phyloP scores from a whole-genome alignment of 768 basidiomycete genomes.

The Hypsizygus marmoreus region DNA sequence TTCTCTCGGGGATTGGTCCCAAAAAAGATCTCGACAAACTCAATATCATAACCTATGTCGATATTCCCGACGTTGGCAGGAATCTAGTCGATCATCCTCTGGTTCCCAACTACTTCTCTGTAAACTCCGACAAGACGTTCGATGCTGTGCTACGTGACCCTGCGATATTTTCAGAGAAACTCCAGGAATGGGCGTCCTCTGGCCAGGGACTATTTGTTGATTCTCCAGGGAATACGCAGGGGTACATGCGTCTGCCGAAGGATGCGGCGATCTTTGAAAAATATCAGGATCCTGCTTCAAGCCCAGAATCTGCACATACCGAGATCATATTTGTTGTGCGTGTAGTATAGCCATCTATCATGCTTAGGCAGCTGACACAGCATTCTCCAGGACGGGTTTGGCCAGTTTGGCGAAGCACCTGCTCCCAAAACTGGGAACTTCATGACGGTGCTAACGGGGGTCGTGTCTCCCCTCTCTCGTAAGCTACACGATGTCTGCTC shows the following conservation, averaged over 20 bases:
- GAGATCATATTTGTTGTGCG: conserved; percentile 10
- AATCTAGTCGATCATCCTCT: no score
- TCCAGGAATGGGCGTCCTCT: conserved; percentile 2
- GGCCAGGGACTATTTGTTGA: conserved; percentile 10
- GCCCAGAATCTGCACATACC: conserved; percentile 21
- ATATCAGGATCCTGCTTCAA: conserved; percentile 26
- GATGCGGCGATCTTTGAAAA: conserved; percentile 16
- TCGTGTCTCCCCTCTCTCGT: conserved; percentile 28
- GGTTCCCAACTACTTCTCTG: no score
- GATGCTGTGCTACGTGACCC: conserved; percentile 8
- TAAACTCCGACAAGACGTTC: conserved; percentile 11
- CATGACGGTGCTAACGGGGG: conserved; percentile 19
- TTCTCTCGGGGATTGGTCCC: no score
- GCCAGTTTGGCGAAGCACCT: conserved; percentile 1
- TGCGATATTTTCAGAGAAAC: conserved; percentile 4
- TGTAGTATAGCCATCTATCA: not conserved
- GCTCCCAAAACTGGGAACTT: conserved; percentile 12
- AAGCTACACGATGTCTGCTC: no score
- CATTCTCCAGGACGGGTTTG: conserved; percentile 8
- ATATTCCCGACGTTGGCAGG: no score
- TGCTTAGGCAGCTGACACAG: not conserved
- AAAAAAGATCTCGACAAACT: no score
- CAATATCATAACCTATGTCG: no score
- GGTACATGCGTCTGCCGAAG: conserved; percentile 24
- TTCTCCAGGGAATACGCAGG: conserved; percentile 20